Conservation (phyloP, 768 basidiomycete species). For the Podaxis sp. region DNA sequence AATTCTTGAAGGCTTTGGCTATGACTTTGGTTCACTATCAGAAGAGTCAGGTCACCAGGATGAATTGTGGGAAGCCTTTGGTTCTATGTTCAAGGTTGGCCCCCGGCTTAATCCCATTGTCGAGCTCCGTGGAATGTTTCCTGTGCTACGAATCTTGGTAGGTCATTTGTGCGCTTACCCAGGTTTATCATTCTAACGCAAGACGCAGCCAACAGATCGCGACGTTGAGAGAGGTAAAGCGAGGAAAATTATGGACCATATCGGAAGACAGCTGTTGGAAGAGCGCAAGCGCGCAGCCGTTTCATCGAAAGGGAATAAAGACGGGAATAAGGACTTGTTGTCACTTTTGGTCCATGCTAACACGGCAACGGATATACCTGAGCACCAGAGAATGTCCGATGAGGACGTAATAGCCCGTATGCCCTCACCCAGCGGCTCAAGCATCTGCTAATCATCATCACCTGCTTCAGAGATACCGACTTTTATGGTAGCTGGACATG, state of each 20-base stretch:
- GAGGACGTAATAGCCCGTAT: constrained; percentile 39
- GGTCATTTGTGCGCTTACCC: constrained; percentile 27
- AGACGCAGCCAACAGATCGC: constrained; percentile 29
- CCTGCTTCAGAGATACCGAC: constrained; percentile 45
- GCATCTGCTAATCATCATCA: not conserved
- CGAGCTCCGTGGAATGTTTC: constrained; percentile 27
- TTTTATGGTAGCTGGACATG: constrained; percentile 50
- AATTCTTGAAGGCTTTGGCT: constrained; percentile 28
- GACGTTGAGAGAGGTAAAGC: constrained; percentile 31
- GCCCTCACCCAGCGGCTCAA: constrained; percentile 17
- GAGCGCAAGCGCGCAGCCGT: constrained; percentile 43
- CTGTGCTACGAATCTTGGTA: constrained; percentile 30
- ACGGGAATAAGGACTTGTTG: constrained; percentile 48
- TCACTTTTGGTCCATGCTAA: constrained; percentile 61
- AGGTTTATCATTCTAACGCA: constrained; percentile 16
- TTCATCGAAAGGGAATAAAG: constrained; percentile 22
- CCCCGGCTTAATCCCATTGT: constrained; percentile 33
- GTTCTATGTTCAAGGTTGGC: constrained; percentile 46
- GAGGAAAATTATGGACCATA: constrained; percentile 38
- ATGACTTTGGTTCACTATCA: constrained; percentile 27
- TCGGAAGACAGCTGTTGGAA: constrained; percentile 45
- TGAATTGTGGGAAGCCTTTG: constrained; percentile 55
- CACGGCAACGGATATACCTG: constrained; percentile 43
- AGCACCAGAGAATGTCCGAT: constrained; percentile 53
- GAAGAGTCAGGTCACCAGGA: constrained; percentile 31